phyloP scores from a whole-genome alignment of 2,329 filamentous ascomycete genomes.

The Talaromyces sp. region DNA sequence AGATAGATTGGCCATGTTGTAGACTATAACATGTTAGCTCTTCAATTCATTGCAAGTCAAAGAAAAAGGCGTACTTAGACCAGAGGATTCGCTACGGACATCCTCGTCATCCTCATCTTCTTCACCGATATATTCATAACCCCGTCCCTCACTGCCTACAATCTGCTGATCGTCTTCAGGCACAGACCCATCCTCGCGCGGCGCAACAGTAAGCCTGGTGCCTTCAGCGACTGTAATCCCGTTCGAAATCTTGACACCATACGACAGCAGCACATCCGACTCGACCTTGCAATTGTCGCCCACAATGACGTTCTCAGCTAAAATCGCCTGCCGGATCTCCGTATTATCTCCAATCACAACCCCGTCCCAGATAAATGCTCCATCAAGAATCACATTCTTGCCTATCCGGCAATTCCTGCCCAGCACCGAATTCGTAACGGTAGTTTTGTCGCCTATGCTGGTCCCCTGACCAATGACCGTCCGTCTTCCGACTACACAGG shows the following conservation, averaged over 20 bases:
- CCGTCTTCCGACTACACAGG: constrained; percentile 64
- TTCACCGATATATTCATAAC: constrained; percentile 63
- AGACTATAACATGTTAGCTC: constrained; percentile 36
- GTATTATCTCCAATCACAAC: constrained; percentile 72
- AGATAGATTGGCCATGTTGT: constrained; percentile 49
- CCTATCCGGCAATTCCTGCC: constrained; percentile 85
- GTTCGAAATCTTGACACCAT: constrained; percentile 68
- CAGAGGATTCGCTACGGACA: constrained; percentile 60
- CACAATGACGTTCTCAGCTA: constrained; percentile 69
- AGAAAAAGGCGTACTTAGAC: constrained; percentile 29
- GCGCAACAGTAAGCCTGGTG: constrained; percentile 45
- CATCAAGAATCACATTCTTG: constrained; percentile 71
- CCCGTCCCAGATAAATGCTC: constrained; percentile 87
- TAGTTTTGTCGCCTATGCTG: constrained; percentile 68
- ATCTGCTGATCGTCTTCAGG: constrained; percentile 49
- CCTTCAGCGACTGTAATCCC: constrained; percentile 46
- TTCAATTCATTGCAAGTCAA: background rate
- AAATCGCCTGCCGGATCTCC: constrained; percentile 66
- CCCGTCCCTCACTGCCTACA: constrained; percentile 58
- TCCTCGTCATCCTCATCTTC: constrained; percentile 65
- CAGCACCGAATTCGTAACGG: constrained; percentile 72
- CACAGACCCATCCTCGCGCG: constrained; percentile 43
- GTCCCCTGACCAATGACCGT: constrained; percentile 76
- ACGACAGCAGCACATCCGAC: constrained; percentile 74
- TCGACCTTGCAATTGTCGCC: constrained; percentile 68